Percentiles rank a stretch among this genome's conserved stretches.
phyloP scores from a whole-genome alignment of 169 alveolate species.

The Plasmodium coatneyi region DNA sequence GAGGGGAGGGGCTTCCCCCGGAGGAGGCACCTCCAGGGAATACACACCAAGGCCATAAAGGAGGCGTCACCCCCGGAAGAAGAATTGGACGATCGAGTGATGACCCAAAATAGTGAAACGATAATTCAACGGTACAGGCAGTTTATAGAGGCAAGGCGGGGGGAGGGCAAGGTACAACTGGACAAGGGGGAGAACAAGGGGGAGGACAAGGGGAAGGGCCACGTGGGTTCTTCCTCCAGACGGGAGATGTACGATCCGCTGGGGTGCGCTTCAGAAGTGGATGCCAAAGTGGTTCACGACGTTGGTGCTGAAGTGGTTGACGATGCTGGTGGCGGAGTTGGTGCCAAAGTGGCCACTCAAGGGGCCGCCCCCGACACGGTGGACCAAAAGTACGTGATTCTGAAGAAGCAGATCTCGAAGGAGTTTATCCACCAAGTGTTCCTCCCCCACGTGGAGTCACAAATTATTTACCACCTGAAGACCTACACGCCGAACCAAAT shows the following conservation, averaged over 20 bases:
- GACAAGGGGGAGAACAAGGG: too few relatives aligned
- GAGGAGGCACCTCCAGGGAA: neutral
- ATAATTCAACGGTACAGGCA: slow-evolving; percentile 43
- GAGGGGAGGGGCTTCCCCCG: neutral
- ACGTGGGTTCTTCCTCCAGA: neutral
- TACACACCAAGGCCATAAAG: neutral
- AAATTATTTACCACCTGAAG: slow-evolving; percentile 63
- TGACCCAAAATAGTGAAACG: slow-evolving; percentile 1
- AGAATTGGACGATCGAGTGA: neutral
- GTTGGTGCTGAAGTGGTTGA: neutral
- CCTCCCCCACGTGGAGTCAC: slow-evolving; percentile 73
- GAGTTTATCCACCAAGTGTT: slow-evolving; percentile 59
- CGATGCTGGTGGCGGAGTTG: too few relatives aligned
- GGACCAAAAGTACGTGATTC: slow-evolving; percentile 65
- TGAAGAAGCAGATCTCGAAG: slow-evolving; percentile 67
- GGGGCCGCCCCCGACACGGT: too few relatives aligned
- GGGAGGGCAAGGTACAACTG: neutral
- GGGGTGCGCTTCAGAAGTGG: neutral
- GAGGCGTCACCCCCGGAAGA: neutral
- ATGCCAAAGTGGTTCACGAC: neutral
- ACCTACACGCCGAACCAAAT: slow-evolving; percentile 73
- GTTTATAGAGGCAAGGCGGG: slow-evolving; percentile 1
- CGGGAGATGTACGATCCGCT: neutral
- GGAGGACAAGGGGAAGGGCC: neutral
- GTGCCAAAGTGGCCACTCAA: neutral